Percentiles rank a stretch among this genome's conserved stretches.
phyloP scores from a whole-genome alignment of 768 basidiomycete species.

The Trametes coccinea region DNA sequence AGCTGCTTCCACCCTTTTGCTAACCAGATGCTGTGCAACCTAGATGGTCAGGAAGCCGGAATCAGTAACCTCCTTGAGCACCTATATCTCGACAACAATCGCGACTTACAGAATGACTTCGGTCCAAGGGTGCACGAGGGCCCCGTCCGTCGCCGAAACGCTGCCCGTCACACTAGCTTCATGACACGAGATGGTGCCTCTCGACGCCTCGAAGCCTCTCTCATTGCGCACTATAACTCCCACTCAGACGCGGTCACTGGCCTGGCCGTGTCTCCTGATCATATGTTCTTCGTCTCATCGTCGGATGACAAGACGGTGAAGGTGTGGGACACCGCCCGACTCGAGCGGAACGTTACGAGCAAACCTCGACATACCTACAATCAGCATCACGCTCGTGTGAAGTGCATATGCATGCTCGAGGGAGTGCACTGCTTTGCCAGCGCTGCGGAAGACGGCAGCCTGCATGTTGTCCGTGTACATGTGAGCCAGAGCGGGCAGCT shows the following conservation, averaged over 20 bases:
- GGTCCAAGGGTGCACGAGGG: constrained; percentile 86
- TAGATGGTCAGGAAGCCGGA: constrained; percentile 89
- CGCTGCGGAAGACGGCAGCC: constrained; percentile 80
- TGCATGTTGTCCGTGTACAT: constrained; percentile 84
- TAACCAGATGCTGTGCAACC: neutral
- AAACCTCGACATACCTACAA: constrained; percentile 54
- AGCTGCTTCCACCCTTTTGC: neutral
- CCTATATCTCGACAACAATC: constrained; percentile 82
- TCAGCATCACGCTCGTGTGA: constrained; percentile 70
- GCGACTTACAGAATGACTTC: constrained; percentile 87
- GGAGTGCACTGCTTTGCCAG: constrained; percentile 87
- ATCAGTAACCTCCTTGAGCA: constrained; percentile 89
- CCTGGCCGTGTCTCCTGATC: constrained; percentile 88
- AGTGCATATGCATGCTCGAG: constrained; percentile 78
- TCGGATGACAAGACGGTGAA: constrained; percentile 95
- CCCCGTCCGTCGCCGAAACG: constrained; percentile 73
- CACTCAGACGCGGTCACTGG: constrained; percentile 80
- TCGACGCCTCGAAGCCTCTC: constrained; percentile 69
- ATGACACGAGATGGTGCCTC: constrained; percentile 60
- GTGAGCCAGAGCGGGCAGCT: constrained; percentile 62
- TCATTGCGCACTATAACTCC: constrained; percentile 82
- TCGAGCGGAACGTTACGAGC: constrained; percentile 92
- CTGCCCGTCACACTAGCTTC: constrained; percentile 62
- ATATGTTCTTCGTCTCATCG: constrained; percentile 90
- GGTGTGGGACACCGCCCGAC: constrained; percentile 88